Evolutionary conservation across 1,284 basidiomycete genomes (phyloP), one percentile per base, ranked within the genome.

Genomic region (Ustilago cynodontis): DNA sequence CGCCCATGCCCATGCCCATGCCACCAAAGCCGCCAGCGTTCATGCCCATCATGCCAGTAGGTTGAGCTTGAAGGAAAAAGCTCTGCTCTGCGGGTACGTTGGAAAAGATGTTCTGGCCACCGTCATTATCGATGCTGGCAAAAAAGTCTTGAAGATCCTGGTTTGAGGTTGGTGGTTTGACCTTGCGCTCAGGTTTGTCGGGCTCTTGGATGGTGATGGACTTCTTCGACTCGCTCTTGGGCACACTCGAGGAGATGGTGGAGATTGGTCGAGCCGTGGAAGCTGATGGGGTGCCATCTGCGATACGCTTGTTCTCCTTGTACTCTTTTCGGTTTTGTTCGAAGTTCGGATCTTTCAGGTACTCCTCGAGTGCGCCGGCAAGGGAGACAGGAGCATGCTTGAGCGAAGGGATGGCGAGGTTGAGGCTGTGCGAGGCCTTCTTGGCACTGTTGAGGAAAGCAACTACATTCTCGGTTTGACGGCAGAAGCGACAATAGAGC

Each of bases 331-430:
- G 88, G 85, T 97, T 98, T 86, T 94, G 78, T 86, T 98, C 96
- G 85, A 98, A 99, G 86, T 95, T 94, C 18, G 95, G 93, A 86
- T 98, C 95, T 69, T 94, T 91, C 47, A 98, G 88, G 84, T 99
- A 99, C 85, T 99, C 97, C 85, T 99, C 93, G 28, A 99, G 89
- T 18, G 96, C 92, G 45, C 92, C 92, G 9, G 94, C 95, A 16
- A 99, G 89, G 2, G 93, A 95, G 22, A 98, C 92, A 9, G 96
- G 97, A 0, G 97, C 96, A 87, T 98, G 95, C 87, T 94, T 94
- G 71, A 99, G 88, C 83, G 94, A 95, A 1, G 97, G 97, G 59
- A 99, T 93, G 1, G 94, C 91, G 14, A 99, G 92, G 79, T 96
- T 96, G 70, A 98, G 88, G 26, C 98, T 88, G 84, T 95, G 94